phyloP scores from a whole-genome alignment of 2,329 filamentous ascomycete species.

The Cadophora malorum region DNA sequence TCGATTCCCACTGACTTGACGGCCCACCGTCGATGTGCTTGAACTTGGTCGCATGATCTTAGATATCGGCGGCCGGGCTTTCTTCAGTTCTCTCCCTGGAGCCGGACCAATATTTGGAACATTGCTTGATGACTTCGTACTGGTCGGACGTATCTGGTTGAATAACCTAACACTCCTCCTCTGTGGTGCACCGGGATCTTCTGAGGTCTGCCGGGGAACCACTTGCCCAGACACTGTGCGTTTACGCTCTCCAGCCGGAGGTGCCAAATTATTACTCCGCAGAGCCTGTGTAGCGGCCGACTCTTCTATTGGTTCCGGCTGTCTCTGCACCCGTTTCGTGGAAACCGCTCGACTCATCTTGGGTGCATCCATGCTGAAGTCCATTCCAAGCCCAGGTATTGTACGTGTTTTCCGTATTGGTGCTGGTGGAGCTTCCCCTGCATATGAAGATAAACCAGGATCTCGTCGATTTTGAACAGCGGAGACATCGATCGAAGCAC shows the following conservation, averaged over 20 bases:
- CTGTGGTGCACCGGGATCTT: constrained; percentile 68
- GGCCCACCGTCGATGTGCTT: constrained; percentile 75
- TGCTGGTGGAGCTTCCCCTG: constrained; percentile 55
- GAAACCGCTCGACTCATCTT: constrained; percentile 46
- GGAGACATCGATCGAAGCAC: constrained; percentile 48
- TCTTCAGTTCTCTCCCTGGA: constrained; percentile 79
- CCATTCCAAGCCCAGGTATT: constrained; percentile 45
- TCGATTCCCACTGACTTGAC: constrained; percentile 89
- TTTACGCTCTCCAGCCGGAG: constrained; percentile 70
- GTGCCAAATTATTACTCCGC: constrained; percentile 35
- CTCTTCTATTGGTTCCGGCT: constrained; percentile 41
- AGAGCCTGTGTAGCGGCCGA: constrained; percentile 38
- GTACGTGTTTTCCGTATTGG: constrained; percentile 49
- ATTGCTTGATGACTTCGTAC: constrained; percentile 51
- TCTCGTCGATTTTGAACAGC: constrained; percentile 41
- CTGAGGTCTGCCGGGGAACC: constrained; percentile 58
- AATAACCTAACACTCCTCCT: constrained; percentile 77
- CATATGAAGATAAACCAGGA: constrained; percentile 38
- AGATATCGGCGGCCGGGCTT: constrained; percentile 76
- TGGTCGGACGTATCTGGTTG: constrained; percentile 70
- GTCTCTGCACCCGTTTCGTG: constrained; percentile 44
- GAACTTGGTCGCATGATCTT: constrained; percentile 70
- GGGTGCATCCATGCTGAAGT: constrained; percentile 45
- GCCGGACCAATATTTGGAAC: constrained; percentile 62
- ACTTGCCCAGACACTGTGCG: constrained; percentile 89